Evolutionary conservation across 2,329 filamentous ascomycete species (phyloP).

Genomic region (Pyrenochaeta sp.): DNA sequence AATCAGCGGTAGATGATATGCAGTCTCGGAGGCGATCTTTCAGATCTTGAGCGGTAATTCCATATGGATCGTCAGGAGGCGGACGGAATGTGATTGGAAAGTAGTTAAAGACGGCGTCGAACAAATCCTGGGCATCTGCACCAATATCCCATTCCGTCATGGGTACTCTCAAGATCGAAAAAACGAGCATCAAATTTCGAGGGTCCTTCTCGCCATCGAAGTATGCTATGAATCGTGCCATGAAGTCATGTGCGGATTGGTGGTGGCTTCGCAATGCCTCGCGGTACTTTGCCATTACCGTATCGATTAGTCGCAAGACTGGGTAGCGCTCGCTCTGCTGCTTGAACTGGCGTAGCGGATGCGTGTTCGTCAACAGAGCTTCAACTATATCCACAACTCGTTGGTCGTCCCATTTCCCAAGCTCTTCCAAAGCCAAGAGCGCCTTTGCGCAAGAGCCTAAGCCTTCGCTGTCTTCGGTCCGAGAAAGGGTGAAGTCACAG

Average conservation of each 20-base stretch:
- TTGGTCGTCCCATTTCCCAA: slow-evolving; percentile 67
- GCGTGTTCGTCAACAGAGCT: slow-evolving; percentile 61
- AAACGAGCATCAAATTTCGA: slow-evolving; percentile 74
- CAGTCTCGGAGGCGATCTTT: slow-evolving; percentile 71
- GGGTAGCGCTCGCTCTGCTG: slow-evolving; percentile 68
- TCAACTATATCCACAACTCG: slow-evolving; percentile 63
- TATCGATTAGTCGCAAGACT: slow-evolving; percentile 68
- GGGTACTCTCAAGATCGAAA: slow-evolving; percentile 71
- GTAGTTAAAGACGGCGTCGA: slow-evolving; percentile 76
- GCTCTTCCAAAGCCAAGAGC: slow-evolving; percentile 65
- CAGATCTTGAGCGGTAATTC: slow-evolving; percentile 73
- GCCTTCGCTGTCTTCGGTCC: slow-evolving; percentile 64
- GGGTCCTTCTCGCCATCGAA: slow-evolving; percentile 75
- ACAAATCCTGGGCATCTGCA: slow-evolving; percentile 64
- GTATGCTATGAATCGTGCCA: slow-evolving; percentile 69
- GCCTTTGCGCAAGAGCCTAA: slow-evolving; percentile 67
- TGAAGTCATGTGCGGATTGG: slow-evolving; percentile 60
- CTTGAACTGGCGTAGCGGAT: slow-evolving; percentile 68
- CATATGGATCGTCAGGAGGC: slow-evolving; percentile 73
- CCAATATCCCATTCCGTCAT: slow-evolving; percentile 74
- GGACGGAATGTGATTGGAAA: slow-evolving; percentile 76
- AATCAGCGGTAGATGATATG: slow-evolving; percentile 68
- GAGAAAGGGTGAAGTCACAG: slow-evolving; percentile 70
- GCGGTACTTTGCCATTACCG: slow-evolving; percentile 67
- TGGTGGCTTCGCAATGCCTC: slow-evolving; percentile 58